Conservation (phyloP, 1,284 basidiomycete genomes). For the Lignosus rhinocerotis region DNA sequence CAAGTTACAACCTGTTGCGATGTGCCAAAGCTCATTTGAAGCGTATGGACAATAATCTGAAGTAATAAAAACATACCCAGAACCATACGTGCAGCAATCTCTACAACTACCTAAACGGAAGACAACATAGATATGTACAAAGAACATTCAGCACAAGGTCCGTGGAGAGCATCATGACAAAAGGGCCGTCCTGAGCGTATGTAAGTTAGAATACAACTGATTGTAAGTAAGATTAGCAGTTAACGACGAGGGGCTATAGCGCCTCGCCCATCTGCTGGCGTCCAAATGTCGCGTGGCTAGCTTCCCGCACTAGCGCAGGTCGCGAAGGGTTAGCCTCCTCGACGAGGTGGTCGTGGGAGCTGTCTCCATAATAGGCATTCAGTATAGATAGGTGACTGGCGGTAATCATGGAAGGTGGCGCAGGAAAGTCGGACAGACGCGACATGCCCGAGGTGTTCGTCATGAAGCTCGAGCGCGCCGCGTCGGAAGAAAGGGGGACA, state of each 20-base stretch:
- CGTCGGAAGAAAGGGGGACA: slow-evolving; percentile 42
- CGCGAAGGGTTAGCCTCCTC: slow-evolving; percentile 14
- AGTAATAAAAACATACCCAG: slow-evolving; percentile 18
- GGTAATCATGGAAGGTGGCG: slow-evolving; percentile 44
- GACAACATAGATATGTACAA: slow-evolving; percentile 1
- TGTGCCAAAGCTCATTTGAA: not conserved
- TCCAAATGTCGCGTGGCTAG: slow-evolving; percentile 30
- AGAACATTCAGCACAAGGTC: slow-evolving; percentile 9
- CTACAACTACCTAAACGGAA: not conserved
- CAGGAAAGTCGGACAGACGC: slow-evolving; percentile 73
- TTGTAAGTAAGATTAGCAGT: not conserved
- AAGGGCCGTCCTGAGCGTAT: slow-evolving; percentile 7
- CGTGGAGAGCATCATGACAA: slow-evolving; percentile 1
- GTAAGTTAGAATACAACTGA: slow-evolving; percentile 8
- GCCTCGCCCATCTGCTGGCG: slow-evolving; percentile 31
- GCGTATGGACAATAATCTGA: slow-evolving; percentile 18
- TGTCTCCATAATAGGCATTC: slow-evolving; percentile 25
- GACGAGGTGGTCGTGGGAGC: slow-evolving; percentile 14
- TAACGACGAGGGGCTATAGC: slow-evolving; percentile 15
- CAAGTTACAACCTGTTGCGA: not conserved
- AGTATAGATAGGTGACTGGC: slow-evolving; percentile 26
- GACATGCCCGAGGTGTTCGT: slow-evolving; percentile 60
- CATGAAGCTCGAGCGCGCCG: slow-evolving; percentile 62
- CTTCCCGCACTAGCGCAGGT: slow-evolving; percentile 25
- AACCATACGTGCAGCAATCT: not conserved